These are phyloP conservation scores for Olyra latifolia DNA, from an alignment of 176 grass and related monocot species.

Conservation along the genomic window DNA sequence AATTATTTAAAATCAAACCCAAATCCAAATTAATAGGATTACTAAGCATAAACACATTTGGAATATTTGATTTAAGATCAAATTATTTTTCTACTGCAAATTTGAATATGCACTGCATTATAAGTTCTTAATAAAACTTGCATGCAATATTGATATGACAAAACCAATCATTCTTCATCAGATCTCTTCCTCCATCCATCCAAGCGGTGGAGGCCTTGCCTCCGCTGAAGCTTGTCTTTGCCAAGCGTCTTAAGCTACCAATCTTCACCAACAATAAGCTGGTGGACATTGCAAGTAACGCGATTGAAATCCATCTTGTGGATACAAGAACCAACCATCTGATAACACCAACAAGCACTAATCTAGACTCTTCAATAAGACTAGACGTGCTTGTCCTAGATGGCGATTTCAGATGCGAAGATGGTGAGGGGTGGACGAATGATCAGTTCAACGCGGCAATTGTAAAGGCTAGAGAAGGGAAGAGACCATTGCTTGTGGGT, in stretches of 20 bases:
- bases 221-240: constrained; percentile 40
- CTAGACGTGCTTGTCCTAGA: constrained; percentile 71
- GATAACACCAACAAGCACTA: background rate
- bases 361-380: background rate
- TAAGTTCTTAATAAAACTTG: no score
- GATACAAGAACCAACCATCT: constrained; percentile 20
- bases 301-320: constrained; percentile 39
- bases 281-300: background rate
- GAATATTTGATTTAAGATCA: background rate
- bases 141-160: background rate
- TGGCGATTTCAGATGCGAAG: constrained; percentile 53
- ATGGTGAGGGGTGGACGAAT: constrained; percentile 36
- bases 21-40: background rate
- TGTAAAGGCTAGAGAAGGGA: constrained; percentile 48
- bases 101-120: background rate
- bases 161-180: constrained; percentile 2
- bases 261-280: constrained; percentile 52
- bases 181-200: constrained; percentile 26
- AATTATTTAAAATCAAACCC: background rate
- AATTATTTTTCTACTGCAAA: background rate
- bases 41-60: background rate
- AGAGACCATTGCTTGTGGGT: constrained; percentile 56
- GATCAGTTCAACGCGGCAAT: constrained; percentile 47
- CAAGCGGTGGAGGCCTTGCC: background rate
- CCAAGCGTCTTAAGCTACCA: constrained; percentile 21